These are phyloP conservation scores for sunflower (Helianthus annuus) DNA, from an alignment of 129 eudicot species.

Conservation along the genomic window HanXRQr2.0-SUNRISE NC_035433.2:51209225-51209724, in stretches of 20 bases:
- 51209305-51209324: conserved; percentile 98
- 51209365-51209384: conserved; percentile 89
- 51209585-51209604: conserved; percentile 92
- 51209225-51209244: conserved; percentile 97
- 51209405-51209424: conserved; percentile 93
- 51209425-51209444: conserved; percentile 91
- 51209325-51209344: conserved; percentile 94
- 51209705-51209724: conserved; percentile 93
- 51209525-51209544: conserved; percentile 74
- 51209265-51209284: conserved; percentile 96
- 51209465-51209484: conserved; percentile 95
- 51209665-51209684: conserved; percentile 57
- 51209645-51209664: conserved; percentile 40
- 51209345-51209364: conserved; percentile 64
- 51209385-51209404: conserved; percentile 80
- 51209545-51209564: conserved; percentile 86
- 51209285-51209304: conserved; percentile 84
- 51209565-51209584: conserved; percentile 75
- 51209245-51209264: conserved; percentile 95
- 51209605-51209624: conserved; percentile 66
- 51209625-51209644: conserved; percentile 44
- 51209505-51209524: conserved; percentile 84
- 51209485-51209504: conserved; percentile 94
- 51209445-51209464: conserved; percentile 91
- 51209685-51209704: conserved; percentile 88